Evolutionary conservation across 106 monocot species (phyloP), one percentile per base, ranked within the genome.

Genomic region (Chionographis japonica): DNA sequence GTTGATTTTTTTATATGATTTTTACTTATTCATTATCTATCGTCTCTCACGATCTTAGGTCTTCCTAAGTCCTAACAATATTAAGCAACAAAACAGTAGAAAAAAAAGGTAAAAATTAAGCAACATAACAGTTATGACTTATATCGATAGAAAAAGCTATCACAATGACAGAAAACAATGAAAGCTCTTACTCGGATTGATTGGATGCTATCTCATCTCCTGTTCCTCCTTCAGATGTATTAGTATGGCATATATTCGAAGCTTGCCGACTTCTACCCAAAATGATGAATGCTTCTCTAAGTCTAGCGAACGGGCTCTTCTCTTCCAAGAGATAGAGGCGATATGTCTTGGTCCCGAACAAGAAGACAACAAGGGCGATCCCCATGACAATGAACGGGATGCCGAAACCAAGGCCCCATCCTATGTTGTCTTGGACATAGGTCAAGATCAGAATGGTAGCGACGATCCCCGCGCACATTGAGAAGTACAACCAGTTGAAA

Each of bases 401-500:
- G 3, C 72, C 72, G n/a, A 78, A 78, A 6, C 78, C 78, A 13
- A 72, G 40, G 27, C 66, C 78, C 78, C 78, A 78, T 14, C 78
- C 41, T 37, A 79, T 56, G 37, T 59, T 72, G 0, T 79, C 72
- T 46, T 79, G 72, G n/a, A 79, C 67, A 56, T 73, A 79, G 27
- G 17, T 62, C 17, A 79, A 27, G 37, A 60, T 3, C 9, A 62
- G 11, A 17, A 40, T 17, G 42, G 72, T 62, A 19, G 62, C 12
- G 10, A 42, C 52, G 7, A 60, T 56, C 13, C 72, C 66, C 4
- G 20, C 43, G 36, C 52, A 66, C 78, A 78, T 58, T 2, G 60
- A 58, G 37, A 71, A 81, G 51, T 81, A 66, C 75, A 71, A 81
- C 75, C 80, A 75, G 60, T 81, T 81, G 75, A 81, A 81, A 67